A percentile compares a stretch with the other conserved stretches of the same genome.
These are phyloP conservation scores for Populus davidiana DNA, from an alignment of 345 rosid species.

Conservation along the genomic window DNA sequence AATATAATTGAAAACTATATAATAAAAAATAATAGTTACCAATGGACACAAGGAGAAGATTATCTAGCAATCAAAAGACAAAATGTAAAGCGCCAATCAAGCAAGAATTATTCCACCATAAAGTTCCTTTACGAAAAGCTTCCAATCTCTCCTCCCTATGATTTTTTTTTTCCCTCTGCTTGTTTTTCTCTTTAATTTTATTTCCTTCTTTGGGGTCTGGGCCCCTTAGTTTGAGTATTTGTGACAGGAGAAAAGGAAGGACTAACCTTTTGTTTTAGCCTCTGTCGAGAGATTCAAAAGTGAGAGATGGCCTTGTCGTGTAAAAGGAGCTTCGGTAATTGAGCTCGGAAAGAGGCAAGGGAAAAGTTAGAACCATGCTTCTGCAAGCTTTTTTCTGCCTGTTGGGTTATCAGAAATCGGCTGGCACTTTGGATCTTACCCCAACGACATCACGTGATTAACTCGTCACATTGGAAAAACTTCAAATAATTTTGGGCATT, in stretches of 20 bases:
- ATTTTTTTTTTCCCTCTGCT: not conserved
- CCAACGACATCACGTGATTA: too few species aligned
- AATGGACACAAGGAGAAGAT: not conserved
- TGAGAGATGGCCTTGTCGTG: not conserved
- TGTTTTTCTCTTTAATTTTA: not conserved
- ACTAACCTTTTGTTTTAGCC: not conserved
- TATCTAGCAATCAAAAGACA: constrained; percentile 17
- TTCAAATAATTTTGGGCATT: too few species aligned
- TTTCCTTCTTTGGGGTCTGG: constrained; percentile 5
- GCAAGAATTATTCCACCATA: constrained; percentile 27
- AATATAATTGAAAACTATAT: not conserved
- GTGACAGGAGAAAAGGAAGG: not conserved
- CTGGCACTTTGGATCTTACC: too few species aligned
- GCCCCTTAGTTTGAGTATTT: constrained; percentile 11
- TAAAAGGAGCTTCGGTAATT: constrained; percentile 33
- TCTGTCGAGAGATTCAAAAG: not conserved
- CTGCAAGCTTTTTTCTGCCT: not conserved
- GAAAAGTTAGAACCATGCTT: constrained; percentile 24
- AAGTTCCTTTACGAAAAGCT: constrained; percentile 23
- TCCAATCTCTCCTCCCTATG: constrained; percentile 15
- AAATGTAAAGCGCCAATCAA: constrained; percentile 24
- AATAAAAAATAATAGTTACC: not conserved
- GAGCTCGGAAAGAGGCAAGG: constrained; percentile 14
- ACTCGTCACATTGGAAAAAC: too few species aligned
- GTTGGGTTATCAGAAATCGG: not conserved